Evolutionary conservation across 805 yeast species (phyloP).

Genomic region (Teunomyces barrocoloradensis): DNA sequence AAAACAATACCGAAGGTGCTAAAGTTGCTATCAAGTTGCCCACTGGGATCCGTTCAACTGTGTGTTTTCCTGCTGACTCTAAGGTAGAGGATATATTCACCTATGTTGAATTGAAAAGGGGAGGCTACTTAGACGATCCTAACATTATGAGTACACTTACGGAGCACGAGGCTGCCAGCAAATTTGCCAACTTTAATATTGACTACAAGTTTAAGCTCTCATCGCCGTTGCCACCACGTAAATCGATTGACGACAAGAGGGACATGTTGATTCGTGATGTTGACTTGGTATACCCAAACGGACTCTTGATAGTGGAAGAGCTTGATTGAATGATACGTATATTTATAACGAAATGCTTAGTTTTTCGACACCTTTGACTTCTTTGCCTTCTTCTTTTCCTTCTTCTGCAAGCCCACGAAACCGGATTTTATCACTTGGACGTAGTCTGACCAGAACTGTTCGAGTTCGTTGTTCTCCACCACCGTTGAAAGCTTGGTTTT

Average conservation of each 20-base stretch:
- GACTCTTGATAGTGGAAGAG: slow-evolving; percentile 60
- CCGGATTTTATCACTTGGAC: slow-evolving; percentile 67
- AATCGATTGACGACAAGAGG: slow-evolving; percentile 33
- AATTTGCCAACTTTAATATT: slow-evolving; percentile 23
- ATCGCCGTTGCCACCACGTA: slow-evolving; percentile 40
- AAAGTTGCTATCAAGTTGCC: slow-evolving; percentile 69
- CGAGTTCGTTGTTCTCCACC: slow-evolving; percentile 59
- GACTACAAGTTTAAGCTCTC: slow-evolving; percentile 29
- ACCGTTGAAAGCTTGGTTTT: slow-evolving; percentile 70
- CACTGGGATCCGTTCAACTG: slow-evolving; percentile 55
- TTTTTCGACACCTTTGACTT: slow-evolving; percentile 38
- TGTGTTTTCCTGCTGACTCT: slow-evolving; percentile 28
- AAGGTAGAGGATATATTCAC: slow-evolving; percentile 31
- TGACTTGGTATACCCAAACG: slow-evolving; percentile 46
- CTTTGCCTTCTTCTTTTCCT: slow-evolving; percentile 74
- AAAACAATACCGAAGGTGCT: slow-evolving; percentile 31
- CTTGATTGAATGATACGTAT: background rate
- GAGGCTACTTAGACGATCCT: slow-evolving; percentile 36
- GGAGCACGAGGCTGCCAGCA: slow-evolving; percentile 20
- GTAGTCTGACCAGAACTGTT: slow-evolving; percentile 76
- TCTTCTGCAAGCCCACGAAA: slow-evolving; percentile 73
- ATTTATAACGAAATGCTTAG: slow-evolving; percentile 5
- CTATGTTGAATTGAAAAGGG: slow-evolving; percentile 35
- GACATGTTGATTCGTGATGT: slow-evolving; percentile 56
- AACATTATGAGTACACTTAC: slow-evolving; percentile 16